A percentile compares a stretch with the other conserved stretches of the same genome.
Evolutionary conservation across 2,329 filamentous ascomycete species (phyloP).

Genomic region (Epichloe aotearoae): DNA sequence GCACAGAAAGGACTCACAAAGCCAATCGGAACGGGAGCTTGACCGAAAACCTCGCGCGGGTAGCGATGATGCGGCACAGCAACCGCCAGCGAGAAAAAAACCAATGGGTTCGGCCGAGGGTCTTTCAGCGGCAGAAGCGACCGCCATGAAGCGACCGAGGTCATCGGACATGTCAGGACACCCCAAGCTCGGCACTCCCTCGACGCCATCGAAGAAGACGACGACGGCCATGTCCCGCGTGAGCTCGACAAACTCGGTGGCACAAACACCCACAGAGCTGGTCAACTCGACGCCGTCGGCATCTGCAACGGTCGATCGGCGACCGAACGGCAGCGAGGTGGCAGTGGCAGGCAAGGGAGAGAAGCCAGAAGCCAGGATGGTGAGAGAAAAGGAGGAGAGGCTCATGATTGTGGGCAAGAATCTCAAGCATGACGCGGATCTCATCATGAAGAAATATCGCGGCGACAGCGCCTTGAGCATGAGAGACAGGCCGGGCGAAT

Average conservation of each 20-base stretch:
- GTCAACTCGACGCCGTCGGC: constrained; percentile 21
- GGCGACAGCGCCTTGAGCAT: constrained; percentile 11
- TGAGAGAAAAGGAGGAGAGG: constrained; percentile 23
- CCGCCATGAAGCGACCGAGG: constrained; percentile 28
- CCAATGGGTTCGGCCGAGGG: constrained; percentile 26
- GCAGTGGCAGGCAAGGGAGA: constrained; percentile 11
- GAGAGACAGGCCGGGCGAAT: constrained; percentile 15
- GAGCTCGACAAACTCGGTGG: constrained; percentile 39
- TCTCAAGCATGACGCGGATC: constrained; percentile 42
- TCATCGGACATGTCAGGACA: constrained; percentile 26
- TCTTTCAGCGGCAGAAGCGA: constrained; percentile 23
- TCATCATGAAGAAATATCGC: constrained; percentile 20
- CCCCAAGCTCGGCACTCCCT: constrained; percentile 25
- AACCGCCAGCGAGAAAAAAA: constrained; percentile 32
- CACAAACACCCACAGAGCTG: constrained; percentile 35
- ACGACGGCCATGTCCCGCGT: constrained; percentile 39
- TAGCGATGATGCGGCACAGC: constrained; percentile 28
- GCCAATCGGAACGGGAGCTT: constrained; percentile 11
- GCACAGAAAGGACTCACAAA: constrained; percentile 23
- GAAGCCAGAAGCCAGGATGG: constrained; percentile 11
- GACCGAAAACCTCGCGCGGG: constrained; percentile 22
- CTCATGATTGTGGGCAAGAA: constrained; percentile 31
- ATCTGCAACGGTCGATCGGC: constrained; percentile 12
- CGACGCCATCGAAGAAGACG: constrained; percentile 39
- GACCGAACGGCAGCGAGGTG: constrained; percentile 21